Evolutionary conservation across 2,329 filamentous ascomycete genomes (phyloP), one percentile per base, ranked within the genome.

Genomic region (Diaporthe helianthi): DNA sequence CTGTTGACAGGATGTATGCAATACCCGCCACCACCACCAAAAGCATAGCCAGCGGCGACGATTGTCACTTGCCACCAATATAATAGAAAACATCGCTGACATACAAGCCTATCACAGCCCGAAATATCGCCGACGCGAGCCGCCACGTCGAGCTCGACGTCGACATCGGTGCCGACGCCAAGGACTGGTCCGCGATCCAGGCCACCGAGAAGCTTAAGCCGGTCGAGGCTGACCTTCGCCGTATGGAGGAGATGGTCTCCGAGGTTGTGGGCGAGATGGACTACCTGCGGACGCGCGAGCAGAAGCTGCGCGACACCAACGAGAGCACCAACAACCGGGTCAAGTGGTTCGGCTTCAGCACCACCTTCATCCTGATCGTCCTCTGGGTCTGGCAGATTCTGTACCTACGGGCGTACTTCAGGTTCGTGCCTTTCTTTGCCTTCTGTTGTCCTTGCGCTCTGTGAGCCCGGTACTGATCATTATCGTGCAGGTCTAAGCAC

Each of bases 251-350:
- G 83, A 87, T 95, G 78, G 92, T 97, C 47, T 86, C 85, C 73
- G 95, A 98, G 83, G 90, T 98, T 73, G 95, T 98, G 60, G 82
- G 82, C 72, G 95, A 98, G 86, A 97, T 99, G 95, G 95, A 98
- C 73, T 99, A 98, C 83, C 88, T 99, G 76, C 89, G 96, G 74
- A 76, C 81, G 47, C 89, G 96, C 76, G 96, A 99, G 86, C 94
- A 97, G 88, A 97, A 93, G 85, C 87, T 99, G 76, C 88, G 96
- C 80, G 95, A 99, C 83, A 99, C 96, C 75, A 99, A 99, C 82
- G 96, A 99, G 90, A 98, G 95, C 86, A 99, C 96, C 74, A 99
- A 99, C 83, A 96, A 92, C 83, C 89, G 96, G 70, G 96, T 99
- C 77, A 99, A 98, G 86, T 98, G 93, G 94, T 99, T 99, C 82